Percentiles rank a stretch among this genome's conserved stretches.
Evolutionary conservation across 768 basidiomycete genomes (phyloP).

Genomic region (Trametes cubensis): DNA sequence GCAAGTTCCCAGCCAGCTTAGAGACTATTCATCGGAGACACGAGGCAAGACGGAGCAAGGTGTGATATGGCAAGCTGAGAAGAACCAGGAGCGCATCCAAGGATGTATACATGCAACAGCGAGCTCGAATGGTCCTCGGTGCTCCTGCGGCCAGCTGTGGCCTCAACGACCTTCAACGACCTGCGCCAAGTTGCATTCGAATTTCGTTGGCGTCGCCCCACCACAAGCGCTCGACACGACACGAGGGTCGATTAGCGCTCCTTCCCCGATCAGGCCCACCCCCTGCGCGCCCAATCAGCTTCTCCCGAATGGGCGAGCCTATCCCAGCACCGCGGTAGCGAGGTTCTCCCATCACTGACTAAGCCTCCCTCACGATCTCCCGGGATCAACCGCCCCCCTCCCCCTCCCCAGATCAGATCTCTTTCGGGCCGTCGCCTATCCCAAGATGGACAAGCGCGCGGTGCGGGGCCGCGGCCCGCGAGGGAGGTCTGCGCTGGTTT

Average conservation of each 20-base stretch:
- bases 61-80: too few species aligned
- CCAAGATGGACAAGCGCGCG: not conserved
- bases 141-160: too few species aligned
- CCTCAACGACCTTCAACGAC: too few species aligned
- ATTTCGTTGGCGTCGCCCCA: too few species aligned
- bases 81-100: too few species aligned
- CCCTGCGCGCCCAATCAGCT: not conserved
- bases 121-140: too few species aligned
- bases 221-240: too few species aligned
- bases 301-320: not conserved
- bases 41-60: not conserved
- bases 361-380: conserved; percentile 4
- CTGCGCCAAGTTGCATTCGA: too few species aligned
- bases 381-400: conserved; percentile 3
- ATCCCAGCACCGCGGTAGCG: conserved; percentile 1
- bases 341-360: conserved; percentile 6
- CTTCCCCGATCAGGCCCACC: conserved; percentile 6
- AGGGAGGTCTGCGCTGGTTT: too few species aligned
- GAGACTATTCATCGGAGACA: not conserved
- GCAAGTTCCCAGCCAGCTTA: not conserved
- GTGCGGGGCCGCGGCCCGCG: too few species aligned
- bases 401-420: not conserved
- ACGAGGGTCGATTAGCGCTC: too few species aligned
- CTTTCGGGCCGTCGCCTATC: not conserved
- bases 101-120: too few species aligned